Evolutionary conservation across 2,329 filamentous ascomycete genomes (phyloP).

Genomic region (Aspergillus persii): DNA sequence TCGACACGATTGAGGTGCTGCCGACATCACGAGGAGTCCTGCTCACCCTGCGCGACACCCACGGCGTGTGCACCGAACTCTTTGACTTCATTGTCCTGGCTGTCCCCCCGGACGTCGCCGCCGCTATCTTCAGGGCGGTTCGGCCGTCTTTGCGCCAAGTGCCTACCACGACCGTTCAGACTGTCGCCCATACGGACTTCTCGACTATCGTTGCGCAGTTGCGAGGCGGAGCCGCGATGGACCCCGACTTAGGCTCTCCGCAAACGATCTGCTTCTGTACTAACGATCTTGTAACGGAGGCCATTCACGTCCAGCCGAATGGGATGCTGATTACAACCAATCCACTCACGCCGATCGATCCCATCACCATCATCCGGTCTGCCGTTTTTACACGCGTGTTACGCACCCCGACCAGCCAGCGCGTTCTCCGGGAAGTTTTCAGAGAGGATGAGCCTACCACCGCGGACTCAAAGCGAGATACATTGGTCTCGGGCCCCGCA

Average conservation of each 20-base stretch:
- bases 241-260: not conserved
- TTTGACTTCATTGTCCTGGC: conserved; percentile 48
- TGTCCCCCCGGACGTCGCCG: conserved; percentile 55
- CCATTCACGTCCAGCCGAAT: conserved; percentile 52
- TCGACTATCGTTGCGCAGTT: not conserved
- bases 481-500: not conserved
- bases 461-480: not conserved
- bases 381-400: conserved; percentile 55
- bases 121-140: conserved; percentile 48
- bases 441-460: not conserved
- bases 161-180: not conserved
- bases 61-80: conserved; percentile 13
- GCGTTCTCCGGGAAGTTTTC: conserved; percentile 50
- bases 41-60: conserved; percentile 4
- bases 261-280: conserved; percentile 30
- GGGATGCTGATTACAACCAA: conserved; percentile 56
- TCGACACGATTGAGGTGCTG: conserved; percentile 8
- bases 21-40: conserved; percentile 4
- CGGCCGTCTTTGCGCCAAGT: not conserved
- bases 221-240: not conserved
- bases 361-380: conserved; percentile 42
- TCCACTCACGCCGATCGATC: conserved; percentile 42
- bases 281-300: conserved; percentile 44
- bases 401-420: conserved; percentile 49
- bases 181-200: not conserved